Evolutionary conservation across 2,329 filamentous ascomycete genomes (phyloP).

Genomic region (Trichoderma simmonsii): DNA sequence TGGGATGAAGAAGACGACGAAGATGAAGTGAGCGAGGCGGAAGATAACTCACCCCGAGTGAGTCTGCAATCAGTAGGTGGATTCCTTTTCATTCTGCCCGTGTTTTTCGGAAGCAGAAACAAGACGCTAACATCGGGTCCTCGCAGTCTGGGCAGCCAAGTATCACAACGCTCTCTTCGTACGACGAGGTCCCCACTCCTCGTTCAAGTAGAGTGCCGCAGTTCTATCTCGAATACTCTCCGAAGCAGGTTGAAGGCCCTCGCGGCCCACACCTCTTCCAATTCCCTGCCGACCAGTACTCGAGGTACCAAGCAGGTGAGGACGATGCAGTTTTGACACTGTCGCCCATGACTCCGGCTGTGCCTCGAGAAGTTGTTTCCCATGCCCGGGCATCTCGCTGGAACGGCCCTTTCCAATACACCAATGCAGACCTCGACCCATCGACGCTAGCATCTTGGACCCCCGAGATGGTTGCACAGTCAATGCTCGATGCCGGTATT

Average conservation of each 20-base stretch:
- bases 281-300: constrained; percentile 53
- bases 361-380: constrained; percentile 38
- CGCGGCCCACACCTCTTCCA: constrained; percentile 84
- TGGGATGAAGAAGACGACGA: constrained; percentile 51
- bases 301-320: constrained; percentile 30
- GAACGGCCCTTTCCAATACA: constrained; percentile 55
- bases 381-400: constrained; percentile 32
- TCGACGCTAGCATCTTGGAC: constrained; percentile 64
- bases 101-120: not conserved
- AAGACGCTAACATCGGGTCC: constrained; percentile 16
- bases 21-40: constrained; percentile 57
- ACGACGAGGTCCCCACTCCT: constrained; percentile 79
- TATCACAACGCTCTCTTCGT: constrained; percentile 82
- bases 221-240: constrained; percentile 58
- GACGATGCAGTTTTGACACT: constrained; percentile 59
- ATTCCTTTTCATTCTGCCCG: not conserved
- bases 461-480: constrained; percentile 74
- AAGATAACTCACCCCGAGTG: constrained; percentile 63
- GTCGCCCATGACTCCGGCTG: constrained; percentile 70
- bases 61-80: constrained; percentile 69
- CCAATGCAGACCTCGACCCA: constrained; percentile 55
- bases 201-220: constrained; percentile 60
- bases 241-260: constrained; percentile 72
- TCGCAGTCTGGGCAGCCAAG: constrained; percentile 66
- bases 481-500: constrained; percentile 81